Conservation (phyloP, 495 filamentous ascomycete species). For the Podospora pseudopauciseta region DNA sequence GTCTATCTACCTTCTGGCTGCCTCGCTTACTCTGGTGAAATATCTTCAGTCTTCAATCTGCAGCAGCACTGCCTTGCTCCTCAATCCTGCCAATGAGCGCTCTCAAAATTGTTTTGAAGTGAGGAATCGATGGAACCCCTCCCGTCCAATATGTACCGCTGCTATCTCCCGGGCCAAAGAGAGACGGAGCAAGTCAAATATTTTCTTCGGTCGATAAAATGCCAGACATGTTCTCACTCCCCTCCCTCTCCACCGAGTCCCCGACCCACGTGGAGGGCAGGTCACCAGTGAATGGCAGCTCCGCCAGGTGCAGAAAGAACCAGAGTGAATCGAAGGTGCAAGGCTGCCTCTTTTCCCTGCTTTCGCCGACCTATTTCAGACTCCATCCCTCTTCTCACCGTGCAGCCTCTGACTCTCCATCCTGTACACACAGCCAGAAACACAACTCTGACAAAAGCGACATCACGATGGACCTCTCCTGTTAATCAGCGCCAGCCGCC, state of each 20-base stretch:
- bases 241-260: too few relatives aligned
- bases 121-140: not conserved
- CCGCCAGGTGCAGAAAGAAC: not conserved
- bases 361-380: not conserved
- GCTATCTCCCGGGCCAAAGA: too few relatives aligned
- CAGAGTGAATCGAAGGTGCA: not conserved
- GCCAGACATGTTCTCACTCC: too few relatives aligned
- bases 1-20: too few relatives aligned
- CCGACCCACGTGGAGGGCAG: not conserved
- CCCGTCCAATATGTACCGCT: not conserved
- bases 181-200: not conserved
- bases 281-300: not conserved
- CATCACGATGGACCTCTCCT: not conserved
- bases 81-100: not conserved
- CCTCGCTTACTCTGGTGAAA: not conserved
- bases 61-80: not conserved
- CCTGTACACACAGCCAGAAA: not conserved
- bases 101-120: not conserved
- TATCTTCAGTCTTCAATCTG: not conserved
- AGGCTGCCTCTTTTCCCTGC: not conserved
- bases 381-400: not conserved
- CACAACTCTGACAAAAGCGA: not conserved
- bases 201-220: not conserved
- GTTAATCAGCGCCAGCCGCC: not conserved
- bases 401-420: not conserved